Base-by-base conservation (phyloP, 2,329 filamentous ascomycete genomes). In the Paecilomyces fulvus region DNA sequence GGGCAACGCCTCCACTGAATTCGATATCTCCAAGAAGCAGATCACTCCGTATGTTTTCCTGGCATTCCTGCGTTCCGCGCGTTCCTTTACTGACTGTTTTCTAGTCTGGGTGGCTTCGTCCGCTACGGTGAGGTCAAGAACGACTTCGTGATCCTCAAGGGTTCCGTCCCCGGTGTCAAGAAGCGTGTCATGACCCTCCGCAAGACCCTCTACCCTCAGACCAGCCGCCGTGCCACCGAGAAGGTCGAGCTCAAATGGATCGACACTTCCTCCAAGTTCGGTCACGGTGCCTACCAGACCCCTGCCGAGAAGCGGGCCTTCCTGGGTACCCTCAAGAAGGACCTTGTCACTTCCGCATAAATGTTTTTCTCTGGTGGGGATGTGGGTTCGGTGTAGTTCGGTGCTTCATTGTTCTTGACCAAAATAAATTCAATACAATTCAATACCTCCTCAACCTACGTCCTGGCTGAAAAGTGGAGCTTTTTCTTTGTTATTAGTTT, bases 211-310 rank as follows among this genome's bases (percentile, higher is more conserved):
- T 97, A 94, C 86, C 84, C 83, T 62, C 94, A 99, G 85, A 97
- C 92, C 70, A 96, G 89, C 75, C 85, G 94, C 77, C 91, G 88
- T 78, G 90, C 94, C 56, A 84, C 96, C 74, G 94, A 99, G 88
- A 97, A 99, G 90, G 89, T 97, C 78, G 90, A 92, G 75, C 89
- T 99, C 83, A 99, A 99, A 83, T 99, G 94, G 94, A 99, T 99
- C 88, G 94, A 99, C 75, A 99, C 94, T 71, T 96, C 92, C 62
- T 96, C 92, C 82, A 95, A 99, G 85, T 99, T 99, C 80, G 94
- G 94, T 80, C 94, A 99, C 83, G 94, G 94, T 86, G 92, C 91
- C 73, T 99, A 95, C 90, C 94, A 99, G 85, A 99, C 94, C 64
- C 83, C 88, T 67, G 88, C 89, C 75, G 94, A 99, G 89, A 99